phyloP scores from a whole-genome alignment of 345 rosid species.

The Erodium maritimum region DNA sequence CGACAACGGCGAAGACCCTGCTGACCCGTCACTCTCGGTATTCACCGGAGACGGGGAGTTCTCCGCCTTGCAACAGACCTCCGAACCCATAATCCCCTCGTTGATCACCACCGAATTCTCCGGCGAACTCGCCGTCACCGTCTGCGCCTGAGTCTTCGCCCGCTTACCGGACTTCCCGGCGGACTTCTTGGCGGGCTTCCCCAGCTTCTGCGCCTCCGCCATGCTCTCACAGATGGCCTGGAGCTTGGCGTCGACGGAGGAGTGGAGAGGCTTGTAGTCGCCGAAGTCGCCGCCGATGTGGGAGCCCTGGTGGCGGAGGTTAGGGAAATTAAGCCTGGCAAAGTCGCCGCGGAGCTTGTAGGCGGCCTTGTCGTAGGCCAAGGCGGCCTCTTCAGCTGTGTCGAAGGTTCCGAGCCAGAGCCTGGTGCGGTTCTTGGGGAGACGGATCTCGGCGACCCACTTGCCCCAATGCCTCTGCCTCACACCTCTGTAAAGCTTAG shows the following conservation, averaged over 20 bases:
- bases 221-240: constrained; percentile 68
- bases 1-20: constrained; percentile 20
- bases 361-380: constrained; percentile 25
- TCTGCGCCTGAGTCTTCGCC: background rate
- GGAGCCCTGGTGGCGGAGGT: too few relatives aligned
- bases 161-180: background rate
- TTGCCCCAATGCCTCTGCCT: constrained; percentile 97
- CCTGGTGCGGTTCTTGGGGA: constrained; percentile 82
- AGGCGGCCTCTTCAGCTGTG: too few relatives aligned
- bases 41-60: constrained; percentile 2
- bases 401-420: constrained; percentile 99
- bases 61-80: constrained; percentile 1
- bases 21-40: constrained; percentile 11
- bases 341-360: constrained; percentile 26
- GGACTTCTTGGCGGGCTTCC: constrained; percentile 21
- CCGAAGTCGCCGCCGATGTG: constrained; percentile 27
- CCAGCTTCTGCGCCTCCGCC: constrained; percentile 53
- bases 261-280: constrained; percentile 72
- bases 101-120: background rate
- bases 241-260: constrained; percentile 84
- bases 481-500: constrained; percentile 79
- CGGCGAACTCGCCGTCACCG: background rate
- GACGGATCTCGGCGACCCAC: constrained; percentile 97
- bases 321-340: too few relatives aligned
- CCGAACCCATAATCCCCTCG: background rate